Base-by-base conservation (phyloP, 257 asterid species). In the Lantana camara region DNA sequence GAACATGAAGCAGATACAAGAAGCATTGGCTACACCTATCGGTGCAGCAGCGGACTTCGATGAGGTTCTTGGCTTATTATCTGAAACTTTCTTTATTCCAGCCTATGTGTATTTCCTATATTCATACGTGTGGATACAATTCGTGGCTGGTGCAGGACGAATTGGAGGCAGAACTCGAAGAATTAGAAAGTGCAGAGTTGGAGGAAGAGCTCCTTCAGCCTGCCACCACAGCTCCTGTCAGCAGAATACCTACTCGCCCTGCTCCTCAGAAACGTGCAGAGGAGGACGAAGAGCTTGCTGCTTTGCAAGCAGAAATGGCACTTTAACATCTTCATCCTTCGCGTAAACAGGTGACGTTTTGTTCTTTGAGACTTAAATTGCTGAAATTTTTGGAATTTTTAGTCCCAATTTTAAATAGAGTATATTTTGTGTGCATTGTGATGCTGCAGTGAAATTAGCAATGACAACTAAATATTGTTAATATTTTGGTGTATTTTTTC, bases 301-400 rank as follows among this genome's bases (percentile, higher is more conserved):
- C 88, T 46, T 73, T 90, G 81, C 97, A 85, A 77, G 91, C 86
- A 46, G 96, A 87, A 73, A 85, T 90, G 96, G 95, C 95, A 12
- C 92, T 90, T 62, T 90, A 73, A 81, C 35, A 1, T 19, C 35
- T 4, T 7, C 50, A 27, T 9, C 62, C 51, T 9, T 66, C 42
- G 61, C 61, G 14, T 52, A 20, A 9, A 42, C 32, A 20, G 40
- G 7, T 24, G 24, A n/a, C n/a, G n/a, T n/a, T 41, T 41, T 46
- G 12, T 44, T 44, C 55, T 19, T 16, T 71, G 13, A 45, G 34
- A 40, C 16, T 37, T 13, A 37, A 20, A 37, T 40, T 11, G 23
- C 69, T 59, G 58, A 19, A 21, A 20, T 20, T 51, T 48, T 37
- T 66, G 66, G 13, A 56, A 53, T 10, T 11, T 15, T 24, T 1